phyloP scores from a whole-genome alignment of 2,329 filamentous ascomycete genomes.

The Fusarium phyllophilum region DNA sequence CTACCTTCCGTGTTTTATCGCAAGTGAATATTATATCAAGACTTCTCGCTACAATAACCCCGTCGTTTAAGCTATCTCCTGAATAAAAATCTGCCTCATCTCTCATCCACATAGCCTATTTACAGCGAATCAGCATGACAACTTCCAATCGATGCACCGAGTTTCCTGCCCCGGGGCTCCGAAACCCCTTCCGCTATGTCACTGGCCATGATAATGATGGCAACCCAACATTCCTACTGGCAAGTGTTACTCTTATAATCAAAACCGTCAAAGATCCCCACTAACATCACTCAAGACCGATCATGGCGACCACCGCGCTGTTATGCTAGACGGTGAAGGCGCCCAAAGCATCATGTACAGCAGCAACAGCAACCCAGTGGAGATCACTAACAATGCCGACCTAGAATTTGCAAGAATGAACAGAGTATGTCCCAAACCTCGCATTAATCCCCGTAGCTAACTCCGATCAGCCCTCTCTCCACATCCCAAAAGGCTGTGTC shows the following conservation, averaged over 20 bases:
- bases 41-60: not conserved
- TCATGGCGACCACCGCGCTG: not conserved
- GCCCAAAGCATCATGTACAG: not conserved
- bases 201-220: not conserved
- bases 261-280: rapidly evolving
- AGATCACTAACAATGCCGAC: not conserved
- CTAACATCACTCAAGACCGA: not conserved
- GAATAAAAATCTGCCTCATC: no score
- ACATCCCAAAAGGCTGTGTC: not conserved
- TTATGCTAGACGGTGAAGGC: not conserved
- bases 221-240: not conserved
- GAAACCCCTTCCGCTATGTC: not conserved
- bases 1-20: rapidly evolving
- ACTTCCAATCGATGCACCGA: not conserved
- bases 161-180: not conserved
- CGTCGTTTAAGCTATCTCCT: no score
- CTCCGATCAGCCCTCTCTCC: not conserved
- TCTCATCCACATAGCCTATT: rapidly evolving
- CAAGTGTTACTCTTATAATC: rapidly evolving
- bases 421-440: not conserved
- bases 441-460: rapidly evolving
- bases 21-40: not conserved
- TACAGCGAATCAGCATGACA: not conserved
- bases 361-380: not conserved
- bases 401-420: not conserved